Base-by-base conservation (phyloP, 352 stramenopile genomes). In the Phytophthora quininea region DNA sequence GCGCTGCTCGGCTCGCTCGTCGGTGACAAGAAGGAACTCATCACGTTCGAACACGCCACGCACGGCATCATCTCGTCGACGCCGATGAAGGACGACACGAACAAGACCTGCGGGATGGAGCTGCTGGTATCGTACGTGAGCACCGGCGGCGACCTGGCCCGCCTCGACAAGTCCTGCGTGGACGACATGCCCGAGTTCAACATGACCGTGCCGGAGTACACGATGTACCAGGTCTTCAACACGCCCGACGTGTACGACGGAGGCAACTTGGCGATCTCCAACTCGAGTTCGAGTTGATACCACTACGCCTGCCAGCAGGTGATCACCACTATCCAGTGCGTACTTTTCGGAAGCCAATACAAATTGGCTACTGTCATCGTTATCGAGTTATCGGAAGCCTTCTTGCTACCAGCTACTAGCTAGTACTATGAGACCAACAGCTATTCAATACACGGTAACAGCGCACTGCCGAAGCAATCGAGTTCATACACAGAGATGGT, bases 121-220 rank as follows among this genome's bases (percentile, higher is more conserved):
- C 53, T 85, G 42, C 50, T 85, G 27, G 63, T 49, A 12, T 74
- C 69, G n/a, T 84, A 74, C 84, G n/a, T n/a, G 8, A 61, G 38
- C 29, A 52, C 31, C 24, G 50, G 51, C 11, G 72, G 76, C 6
- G 70, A 82, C 45, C 47, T 84, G 40, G 27, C 48, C 2, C 33
- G 35, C 7, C 47, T 86, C 8, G 73, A 86, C 64, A 74, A 58
- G 32, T 70, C 74, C 1, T 86, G 77, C 48, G 38, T 84, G 33
- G 31, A 29, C 0, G n/a, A 62, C 3, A 67, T 77, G 48, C 48
- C 63, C 2, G 32, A 46, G 11, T 51, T 80, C 31, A 71, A 51
- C 42, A 79, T 82, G 31, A 40, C 35, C 6, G 35, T 11, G 35
- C 10, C 35, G 35, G 6, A 11, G 6, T 6, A 40, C 35, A 40